Base-by-base conservation (phyloP, 2,329 filamentous ascomycete species). In the Claviceps cyperi region DNA sequence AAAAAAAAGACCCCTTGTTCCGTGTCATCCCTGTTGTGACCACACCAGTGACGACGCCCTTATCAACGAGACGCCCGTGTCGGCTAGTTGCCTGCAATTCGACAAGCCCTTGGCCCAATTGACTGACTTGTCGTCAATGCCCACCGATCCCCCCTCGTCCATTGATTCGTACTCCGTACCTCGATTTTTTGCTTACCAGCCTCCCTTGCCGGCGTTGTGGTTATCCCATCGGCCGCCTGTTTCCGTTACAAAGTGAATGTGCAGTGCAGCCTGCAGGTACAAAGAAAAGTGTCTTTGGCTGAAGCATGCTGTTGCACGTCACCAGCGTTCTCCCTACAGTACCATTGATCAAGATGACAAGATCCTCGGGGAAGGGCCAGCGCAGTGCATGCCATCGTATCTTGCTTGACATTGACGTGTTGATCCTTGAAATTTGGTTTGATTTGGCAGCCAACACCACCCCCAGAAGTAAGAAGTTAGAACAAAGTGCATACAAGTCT, bases 371-470 rank as follows among this genome's bases (percentile, higher is more conserved):
- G 28, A 32, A 28, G 24, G 32, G 13, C 28, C 36, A 35, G 22
- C 32, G 37, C 43, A 36, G 28, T 7, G 24, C 43, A 46, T 6
- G 8, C 43, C 43, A 19, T 44, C 32, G 28, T 35, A 11, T 35
- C 9, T 9, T 24, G 15, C 9, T 9, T 24, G 15, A 6, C 15
- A 32, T 32, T 11, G 28, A 32, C 28, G 28, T 32, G 9, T 32
- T 43, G 43, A 50, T 44, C 50, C 49, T 50, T 53, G 50, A 47
- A 50, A 51, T 47, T 47, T 43, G 24, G 44, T 48, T 39, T 53
- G 51, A 53, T 53, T 46, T 51, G 22, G 41, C 22, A 24, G 14
- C 41, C 43, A 36, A 36, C 32, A n/a, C 17, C 32, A n/a, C 17
- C 43, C 28, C n/a, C 36, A 14, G 21, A 32, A n/a, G 21, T 39